Evolutionary conservation across 2,329 filamentous ascomycete genomes (phyloP).

Genomic region (Xylariaceae sp.): DNA sequence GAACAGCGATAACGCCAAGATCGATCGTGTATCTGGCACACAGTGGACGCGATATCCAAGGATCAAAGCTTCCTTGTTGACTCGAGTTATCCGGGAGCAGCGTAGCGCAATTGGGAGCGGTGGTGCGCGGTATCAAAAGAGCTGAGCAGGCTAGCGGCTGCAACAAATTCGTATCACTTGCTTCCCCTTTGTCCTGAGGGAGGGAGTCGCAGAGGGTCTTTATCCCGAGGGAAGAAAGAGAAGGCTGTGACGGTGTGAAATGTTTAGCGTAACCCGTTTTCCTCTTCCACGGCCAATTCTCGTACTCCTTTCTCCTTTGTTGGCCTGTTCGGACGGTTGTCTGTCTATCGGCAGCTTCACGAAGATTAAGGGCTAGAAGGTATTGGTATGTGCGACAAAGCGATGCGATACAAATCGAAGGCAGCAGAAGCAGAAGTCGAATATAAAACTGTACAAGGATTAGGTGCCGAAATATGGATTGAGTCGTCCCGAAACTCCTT

Average conservation of each 20-base stretch:
- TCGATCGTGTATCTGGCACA: background rate
- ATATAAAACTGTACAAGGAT: conserved; percentile 32
- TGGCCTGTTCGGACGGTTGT: conserved; percentile 15
- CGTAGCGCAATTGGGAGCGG: conserved; percentile 5
- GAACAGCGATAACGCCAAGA: conserved; percentile 14
- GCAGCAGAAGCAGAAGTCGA: conserved; percentile 23
- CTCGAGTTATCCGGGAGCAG: conserved; percentile 32
- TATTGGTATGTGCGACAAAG: conserved; percentile 32
- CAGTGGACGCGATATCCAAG: conserved; percentile 18
- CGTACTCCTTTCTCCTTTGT: conserved; percentile 1
- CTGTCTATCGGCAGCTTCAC: conserved; percentile 12
- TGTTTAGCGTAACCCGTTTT: conserved; percentile 1
- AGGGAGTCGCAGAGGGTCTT: conserved; percentile 12
- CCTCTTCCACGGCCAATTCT: conserved; percentile 5
- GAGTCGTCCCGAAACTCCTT: conserved; percentile 32
- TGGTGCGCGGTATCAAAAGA: too few relatives aligned
- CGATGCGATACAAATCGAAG: conserved; percentile 28
- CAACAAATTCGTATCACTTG: conserved; percentile 28
- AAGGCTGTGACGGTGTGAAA: conserved; percentile 4
- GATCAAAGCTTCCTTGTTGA: conserved; percentile 31
- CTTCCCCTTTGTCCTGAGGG: conserved; percentile 28
- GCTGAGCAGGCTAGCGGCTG: conserved; percentile 19
- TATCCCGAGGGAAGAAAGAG: conserved; percentile 1
- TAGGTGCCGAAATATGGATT: conserved; percentile 28
- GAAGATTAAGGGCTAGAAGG: conserved; percentile 33